These are phyloP conservation scores for Hericium coralloides DNA, from an alignment of 768 basidiomycete genomes.

Conservation along the genomic window DNA sequence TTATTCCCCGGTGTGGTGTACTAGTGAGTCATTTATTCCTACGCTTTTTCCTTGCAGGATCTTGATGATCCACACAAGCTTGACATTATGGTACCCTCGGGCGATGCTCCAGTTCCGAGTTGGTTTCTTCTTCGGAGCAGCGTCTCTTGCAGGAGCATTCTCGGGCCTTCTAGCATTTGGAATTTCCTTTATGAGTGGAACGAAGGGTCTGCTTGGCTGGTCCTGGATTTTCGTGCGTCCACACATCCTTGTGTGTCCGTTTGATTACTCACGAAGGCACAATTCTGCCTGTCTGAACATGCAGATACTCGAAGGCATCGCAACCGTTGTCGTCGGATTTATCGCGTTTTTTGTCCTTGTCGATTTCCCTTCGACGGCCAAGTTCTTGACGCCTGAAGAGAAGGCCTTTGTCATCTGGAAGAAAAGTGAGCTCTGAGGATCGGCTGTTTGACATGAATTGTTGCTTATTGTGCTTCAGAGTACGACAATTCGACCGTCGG, in stretches of 20 bases:
- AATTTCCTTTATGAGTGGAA: constrained; percentile 27
- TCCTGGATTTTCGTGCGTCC: constrained; percentile 25
- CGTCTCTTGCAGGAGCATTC: constrained; percentile 22
- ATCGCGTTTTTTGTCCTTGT: constrained; percentile 47
- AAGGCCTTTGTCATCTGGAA: constrained; percentile 43
- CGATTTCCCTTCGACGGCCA: constrained; percentile 52
- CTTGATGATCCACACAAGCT: constrained; percentile 2
- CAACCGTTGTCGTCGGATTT: constrained; percentile 48
- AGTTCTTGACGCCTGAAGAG: constrained; percentile 54
- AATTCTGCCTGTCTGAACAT: not conserved
- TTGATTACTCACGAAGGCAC: not conserved
- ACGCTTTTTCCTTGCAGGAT: not conserved
- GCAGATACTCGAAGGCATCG: constrained; percentile 56
- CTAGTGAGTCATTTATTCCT: constrained; percentile 37
- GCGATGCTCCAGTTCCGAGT: constrained; percentile 23
- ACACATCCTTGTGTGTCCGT: not conserved
- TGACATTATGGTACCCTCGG: constrained; percentile 27
- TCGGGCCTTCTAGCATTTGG: constrained; percentile 25
- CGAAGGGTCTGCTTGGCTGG: constrained; percentile 20
- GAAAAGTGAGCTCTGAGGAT: constrained; percentile 34
- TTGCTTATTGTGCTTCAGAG: constrained; percentile 23
- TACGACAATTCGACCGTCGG: constrained; percentile 47
- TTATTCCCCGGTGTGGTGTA: constrained; percentile 68
- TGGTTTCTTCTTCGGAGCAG: constrained; percentile 27
- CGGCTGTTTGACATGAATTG: not conserved